Conservation (phyloP, 805 yeast species). For the Danielia reshetovae region DNA sequence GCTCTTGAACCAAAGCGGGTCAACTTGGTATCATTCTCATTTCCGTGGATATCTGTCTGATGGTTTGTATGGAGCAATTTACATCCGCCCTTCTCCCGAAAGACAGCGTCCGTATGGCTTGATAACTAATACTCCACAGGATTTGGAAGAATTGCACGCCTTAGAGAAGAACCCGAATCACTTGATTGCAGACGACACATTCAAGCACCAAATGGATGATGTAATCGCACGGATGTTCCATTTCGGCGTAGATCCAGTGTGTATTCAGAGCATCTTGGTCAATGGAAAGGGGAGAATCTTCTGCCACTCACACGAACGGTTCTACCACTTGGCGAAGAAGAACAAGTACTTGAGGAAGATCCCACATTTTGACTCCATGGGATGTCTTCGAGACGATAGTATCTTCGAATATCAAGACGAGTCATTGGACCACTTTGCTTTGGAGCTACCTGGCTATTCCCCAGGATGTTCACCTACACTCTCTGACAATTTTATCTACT, state of each 20-base stretch:
- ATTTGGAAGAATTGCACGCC: slow-evolving; percentile 22
- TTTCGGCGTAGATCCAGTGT: slow-evolving; percentile 32
- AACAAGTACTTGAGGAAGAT: slow-evolving; percentile 8
- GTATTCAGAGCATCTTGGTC: slow-evolving; percentile 25
- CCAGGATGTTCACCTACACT: slow-evolving; percentile 18
- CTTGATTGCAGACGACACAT: slow-evolving; percentile 38
- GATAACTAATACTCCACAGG: slow-evolving; percentile 19
- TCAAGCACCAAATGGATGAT: slow-evolving; percentile 31
- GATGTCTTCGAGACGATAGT: slow-evolving; percentile 17
- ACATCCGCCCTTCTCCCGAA: slow-evolving; percentile 33
- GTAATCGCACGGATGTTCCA: slow-evolving; percentile 31
- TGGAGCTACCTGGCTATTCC: slow-evolving; percentile 24
- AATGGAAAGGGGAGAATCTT: slow-evolving; percentile 28
- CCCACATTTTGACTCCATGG: slow-evolving; percentile 18
- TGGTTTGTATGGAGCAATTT: slow-evolving; percentile 47
- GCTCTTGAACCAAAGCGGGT: slow-evolving; percentile 39
- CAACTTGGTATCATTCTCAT: slow-evolving; percentile 58
- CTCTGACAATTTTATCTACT: slow-evolving; percentile 16
- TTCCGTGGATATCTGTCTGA: slow-evolving; percentile 43
- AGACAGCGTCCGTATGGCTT: slow-evolving; percentile 31
- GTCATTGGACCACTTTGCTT: slow-evolving; percentile 14
- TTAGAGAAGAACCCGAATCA: slow-evolving; percentile 23
- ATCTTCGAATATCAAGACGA: slow-evolving; percentile 11
- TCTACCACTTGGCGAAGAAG: slow-evolving; percentile 13
- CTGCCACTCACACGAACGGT: slow-evolving; percentile 16